These are phyloP conservation scores for Fusarium armeniacum DNA, from an alignment of 2,329 filamentous ascomycete genomes.

Conservation along the genomic window DNA sequence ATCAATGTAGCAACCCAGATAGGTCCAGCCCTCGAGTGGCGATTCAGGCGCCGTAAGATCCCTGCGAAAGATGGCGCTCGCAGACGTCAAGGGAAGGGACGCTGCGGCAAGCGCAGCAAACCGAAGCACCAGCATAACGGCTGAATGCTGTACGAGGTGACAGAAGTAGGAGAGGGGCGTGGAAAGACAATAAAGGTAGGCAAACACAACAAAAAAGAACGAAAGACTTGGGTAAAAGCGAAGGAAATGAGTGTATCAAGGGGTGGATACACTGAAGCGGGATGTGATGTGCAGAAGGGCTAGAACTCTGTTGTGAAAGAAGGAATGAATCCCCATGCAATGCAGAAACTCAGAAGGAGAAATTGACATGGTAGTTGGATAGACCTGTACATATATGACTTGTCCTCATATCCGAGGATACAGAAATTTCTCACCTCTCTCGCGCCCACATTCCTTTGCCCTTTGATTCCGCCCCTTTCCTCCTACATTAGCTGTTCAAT, in stretches of 20 bases:
- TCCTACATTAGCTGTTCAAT: conserved; percentile 22
- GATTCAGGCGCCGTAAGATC: conserved; percentile 40
- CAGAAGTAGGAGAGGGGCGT: background rate
- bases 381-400: conserved; percentile 39
- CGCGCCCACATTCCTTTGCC: conserved; percentile 17
- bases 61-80: conserved; percentile 40
- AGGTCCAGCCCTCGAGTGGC: conserved; percentile 42
- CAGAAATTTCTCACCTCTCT: conserved; percentile 1
- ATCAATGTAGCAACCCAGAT: conserved; percentile 48
- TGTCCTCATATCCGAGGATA: conserved; percentile 2
- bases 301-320: conserved; percentile 16
- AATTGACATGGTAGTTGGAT: conserved; percentile 15
- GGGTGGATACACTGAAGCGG: background rate
- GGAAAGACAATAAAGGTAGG: background rate
- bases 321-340: conserved; percentile 26
- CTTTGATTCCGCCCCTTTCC: conserved; percentile 1
- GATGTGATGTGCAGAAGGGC: conserved; percentile 17
- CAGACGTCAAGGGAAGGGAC: conserved; percentile 42
- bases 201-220: conserved; percentile 8
- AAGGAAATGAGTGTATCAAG: conserved; percentile 21
- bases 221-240: conserved; percentile 19
- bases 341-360: conserved; percentile 13
- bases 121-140: conserved; percentile 32
- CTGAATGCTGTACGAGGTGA: conserved; percentile 5
- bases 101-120: conserved; percentile 42